A percentile compares a stretch with the other conserved stretches of the same genome.
Evolutionary conservation across 441 rosid genomes (phyloP).

Genomic region (Heliophila coronopifolia): DNA sequence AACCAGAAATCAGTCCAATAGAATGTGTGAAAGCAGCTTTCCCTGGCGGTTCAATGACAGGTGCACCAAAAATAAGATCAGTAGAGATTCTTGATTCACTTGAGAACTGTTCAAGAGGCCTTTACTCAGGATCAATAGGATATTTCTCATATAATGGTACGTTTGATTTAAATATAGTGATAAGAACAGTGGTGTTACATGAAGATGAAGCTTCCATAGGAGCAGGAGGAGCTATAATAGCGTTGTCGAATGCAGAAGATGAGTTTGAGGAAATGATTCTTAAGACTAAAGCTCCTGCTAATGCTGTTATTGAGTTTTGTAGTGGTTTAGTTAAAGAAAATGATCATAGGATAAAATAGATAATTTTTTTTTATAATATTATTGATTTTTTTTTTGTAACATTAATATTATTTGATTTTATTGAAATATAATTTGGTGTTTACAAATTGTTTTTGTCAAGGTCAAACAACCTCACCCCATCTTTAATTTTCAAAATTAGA

Average conservation of each 20-base stretch:
- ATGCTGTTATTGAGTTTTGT: slow-evolving; percentile 56
- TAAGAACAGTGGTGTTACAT: slow-evolving; percentile 75
- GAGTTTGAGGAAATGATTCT: slow-evolving; percentile 86
- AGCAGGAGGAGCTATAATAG: slow-evolving; percentile 86
- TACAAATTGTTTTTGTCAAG: no score
- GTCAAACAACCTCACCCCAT: no score
- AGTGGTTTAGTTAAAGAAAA: no score
- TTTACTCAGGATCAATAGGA: slow-evolving; percentile 88
- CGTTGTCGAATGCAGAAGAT: slow-evolving; percentile 72
- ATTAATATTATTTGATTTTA: neutral
- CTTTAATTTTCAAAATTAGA: slow-evolving; percentile 12
- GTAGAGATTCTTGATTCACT: slow-evolving; percentile 79
- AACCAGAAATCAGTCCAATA: slow-evolving; percentile 48
- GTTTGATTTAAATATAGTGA: slow-evolving; percentile 86
- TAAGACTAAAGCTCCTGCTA: slow-evolving; percentile 69
- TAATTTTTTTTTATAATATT: neutral
- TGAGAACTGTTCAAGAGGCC: slow-evolving; percentile 73
- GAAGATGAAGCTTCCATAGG: slow-evolving; percentile 86
- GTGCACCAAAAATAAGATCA: slow-evolving; percentile 93
- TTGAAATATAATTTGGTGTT: no score
- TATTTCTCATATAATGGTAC: slow-evolving; percentile 78
- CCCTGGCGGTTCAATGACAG: slow-evolving; percentile 97
- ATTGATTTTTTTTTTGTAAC: neutral
- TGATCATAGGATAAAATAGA: neutral
- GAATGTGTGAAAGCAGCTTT: slow-evolving; percentile 83